Base-by-base conservation (phyloP, 2,329 filamentous ascomycete species). In the Chrysoporthe cubensis region DNA sequence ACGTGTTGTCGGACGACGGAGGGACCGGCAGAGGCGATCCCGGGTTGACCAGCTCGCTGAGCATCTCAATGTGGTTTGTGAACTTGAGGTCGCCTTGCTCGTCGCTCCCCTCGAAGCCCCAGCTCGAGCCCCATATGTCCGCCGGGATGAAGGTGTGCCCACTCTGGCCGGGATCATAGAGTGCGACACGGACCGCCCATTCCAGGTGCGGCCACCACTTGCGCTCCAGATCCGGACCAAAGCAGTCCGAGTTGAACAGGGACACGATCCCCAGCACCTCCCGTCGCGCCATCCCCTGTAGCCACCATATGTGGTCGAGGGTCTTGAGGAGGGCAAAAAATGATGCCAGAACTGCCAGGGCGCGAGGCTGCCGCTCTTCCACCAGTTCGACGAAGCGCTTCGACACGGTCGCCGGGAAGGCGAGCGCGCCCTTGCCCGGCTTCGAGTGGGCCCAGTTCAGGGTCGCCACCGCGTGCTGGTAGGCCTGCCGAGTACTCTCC, bases 301-400 rank as follows among this genome's bases (percentile, higher is more conserved):
- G 79, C 90, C 90, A 93, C 90, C 90, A 93, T 18, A 88, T 80
- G 18, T 81, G 77, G 69, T 90, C 85, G 70, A 90, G 80, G 44
- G 84, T 83, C 73, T 89, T 89, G 59, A 91, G 80, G 48, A 90
- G 79, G 40, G 87, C 88, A 72, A 90, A 90, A 75, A 90, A 91
- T 75, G 87, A 88, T 7, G 88, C 88, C 1, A 91, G 82, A 46
- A 90, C 87, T 43, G 85, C 84, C 40, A 91, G 80, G 1, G 88
- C 87, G 14, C 88, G 85, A 1, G 88, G 88, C 14, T 86, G 83
- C 67, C 85, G 84, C 65, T 83, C 80, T 69, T 86, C 84, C 14
- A 92, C 81, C 42, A 87, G 82, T 66, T 88, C 87, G 72, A 88
- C 84, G 74, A 84, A 90, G 26, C 82, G 86, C 66, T 83, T 86